These are phyloP conservation scores for Henckelia pumila DNA, from an alignment of 257 asterid genomes.

Conservation along the genomic window DNA sequence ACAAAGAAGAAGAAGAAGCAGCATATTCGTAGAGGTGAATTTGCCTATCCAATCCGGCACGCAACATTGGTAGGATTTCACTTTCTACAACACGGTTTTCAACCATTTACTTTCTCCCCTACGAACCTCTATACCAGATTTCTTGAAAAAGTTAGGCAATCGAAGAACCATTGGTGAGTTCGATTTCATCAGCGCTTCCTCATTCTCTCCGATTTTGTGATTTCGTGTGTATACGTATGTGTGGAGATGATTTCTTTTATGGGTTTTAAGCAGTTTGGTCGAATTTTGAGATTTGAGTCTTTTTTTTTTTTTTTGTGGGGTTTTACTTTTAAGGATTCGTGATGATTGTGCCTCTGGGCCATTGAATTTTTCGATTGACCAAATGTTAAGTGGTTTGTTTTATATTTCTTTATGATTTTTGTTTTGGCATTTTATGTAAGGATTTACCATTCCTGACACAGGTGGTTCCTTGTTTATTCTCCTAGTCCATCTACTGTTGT, in stretches of 20 bases:
- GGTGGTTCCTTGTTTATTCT: background rate
- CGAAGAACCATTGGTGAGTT: conserved; percentile 15
- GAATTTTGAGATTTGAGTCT: background rate
- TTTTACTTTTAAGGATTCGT: conserved; percentile 18
- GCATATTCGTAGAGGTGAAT: background rate
- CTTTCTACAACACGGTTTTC: background rate
- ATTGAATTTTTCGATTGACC: no score
- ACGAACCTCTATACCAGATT: conserved; percentile 22
- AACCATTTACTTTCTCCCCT: conserved; percentile 26
- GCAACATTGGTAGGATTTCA: background rate
- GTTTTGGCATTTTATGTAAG: background rate
- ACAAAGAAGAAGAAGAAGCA: no score
- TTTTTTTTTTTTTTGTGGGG: conserved; percentile 12
- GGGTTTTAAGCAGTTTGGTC: background rate
- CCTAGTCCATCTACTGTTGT: background rate
- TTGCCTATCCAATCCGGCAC: background rate
- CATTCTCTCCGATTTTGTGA: background rate
- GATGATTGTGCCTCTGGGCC: background rate
- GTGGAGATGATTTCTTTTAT: background rate
- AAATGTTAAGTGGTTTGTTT: no score
- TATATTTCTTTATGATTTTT: background rate
- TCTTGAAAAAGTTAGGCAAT: background rate
- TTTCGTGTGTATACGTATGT: background rate
- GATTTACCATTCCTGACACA: background rate
- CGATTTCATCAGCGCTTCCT: conserved; percentile 19